These are phyloP conservation scores for Cytospora paraplurivora DNA, from an alignment of 2,329 filamentous ascomycete species.

Conservation along the genomic window DNA sequence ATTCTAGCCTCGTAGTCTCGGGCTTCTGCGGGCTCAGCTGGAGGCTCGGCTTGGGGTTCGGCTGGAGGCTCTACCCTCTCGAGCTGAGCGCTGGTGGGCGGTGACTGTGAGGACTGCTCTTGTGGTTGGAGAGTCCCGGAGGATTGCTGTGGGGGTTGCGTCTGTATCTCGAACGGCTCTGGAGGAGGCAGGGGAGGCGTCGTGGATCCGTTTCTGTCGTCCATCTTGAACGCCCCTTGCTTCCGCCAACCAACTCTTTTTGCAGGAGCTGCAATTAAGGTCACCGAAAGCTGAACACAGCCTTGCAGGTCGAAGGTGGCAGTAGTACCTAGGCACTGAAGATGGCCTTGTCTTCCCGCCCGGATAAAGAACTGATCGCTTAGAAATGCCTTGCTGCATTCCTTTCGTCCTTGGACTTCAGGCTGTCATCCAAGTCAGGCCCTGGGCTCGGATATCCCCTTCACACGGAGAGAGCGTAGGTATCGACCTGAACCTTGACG, in stretches of 20 bases:
- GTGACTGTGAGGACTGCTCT: background rate
- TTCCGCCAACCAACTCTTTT: constrained; percentile 1
- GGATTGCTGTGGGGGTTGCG: background rate
- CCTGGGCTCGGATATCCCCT: background rate
- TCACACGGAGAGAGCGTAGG: background rate
- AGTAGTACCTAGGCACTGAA: background rate
- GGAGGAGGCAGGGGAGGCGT: constrained; percentile 27
- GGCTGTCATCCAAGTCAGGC: background rate
- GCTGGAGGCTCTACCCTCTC: constrained; percentile 1
- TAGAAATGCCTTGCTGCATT: background rate
- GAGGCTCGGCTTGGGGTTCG: background rate
- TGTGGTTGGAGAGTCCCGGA: constrained; percentile 9
- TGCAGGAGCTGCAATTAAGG: background rate
- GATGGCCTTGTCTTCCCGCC: background rate
- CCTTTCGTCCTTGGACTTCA: constrained; percentile 1
- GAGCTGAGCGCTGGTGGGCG: constrained; percentile 3
- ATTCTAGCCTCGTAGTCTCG: constrained; percentile 8
- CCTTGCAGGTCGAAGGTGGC: background rate
- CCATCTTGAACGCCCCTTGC: constrained; percentile 12
- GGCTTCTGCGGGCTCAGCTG: background rate
- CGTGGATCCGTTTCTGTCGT: constrained; percentile 23
- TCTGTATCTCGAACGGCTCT: constrained; percentile 13
- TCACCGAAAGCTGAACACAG: background rate
- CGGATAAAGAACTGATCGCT: background rate
- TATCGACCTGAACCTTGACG: background rate